Evolutionary conservation across 2,329 filamentous ascomycete genomes (phyloP), one percentile per base, ranked within the genome.

Genomic region (Fusarium sp.): DNA sequence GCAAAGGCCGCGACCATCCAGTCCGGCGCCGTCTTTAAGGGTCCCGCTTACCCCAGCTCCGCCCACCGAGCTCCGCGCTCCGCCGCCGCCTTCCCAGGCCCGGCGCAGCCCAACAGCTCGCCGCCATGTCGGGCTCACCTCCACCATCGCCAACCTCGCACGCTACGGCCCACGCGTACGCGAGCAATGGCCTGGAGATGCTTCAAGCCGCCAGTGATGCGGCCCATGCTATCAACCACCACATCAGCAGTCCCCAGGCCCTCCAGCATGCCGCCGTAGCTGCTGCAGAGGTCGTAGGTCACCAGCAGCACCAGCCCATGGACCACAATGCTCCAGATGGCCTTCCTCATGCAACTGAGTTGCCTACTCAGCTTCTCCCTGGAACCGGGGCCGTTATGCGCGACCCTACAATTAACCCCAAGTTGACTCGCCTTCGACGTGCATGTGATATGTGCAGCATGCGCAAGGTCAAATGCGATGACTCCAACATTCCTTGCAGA

Each of bases 371-470:
- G 51, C 65, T 73, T 54, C 47, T 70, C 34, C 52, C 52, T 43
- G 68, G 52, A 28, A 63, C 67, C 24, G 64, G 60, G 35, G 67
- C 64, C 45, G 54, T 68, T 25, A 70, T 74, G 64, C 75, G 78
- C 36, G 79, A 81, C 53, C 77, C 78, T 7, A 77, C 75, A 11
- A 72, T 80, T 50, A 81, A 80, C 51, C 78, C 78, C 13, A 86
- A 85, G 74, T 75, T 83, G 41, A 86, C 83, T 26, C 81, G 85
- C 7, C 77, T 87, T 29, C 79, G 85, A 57, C 81, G 85, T 45
- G 85, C 85, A 12, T 87, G 85, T 66, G 85, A 87, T 64, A 83
- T 87, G 79, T 87, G 85, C 71, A 86, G 84, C 56, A 81, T 84
- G 73, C 82, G 85, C 54, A 87, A 87, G 61, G 85, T 87, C 40